phyloP scores from a whole-genome alignment of 2,329 filamentous ascomycete species.

The Chaetomiaceae sp. region DNA sequence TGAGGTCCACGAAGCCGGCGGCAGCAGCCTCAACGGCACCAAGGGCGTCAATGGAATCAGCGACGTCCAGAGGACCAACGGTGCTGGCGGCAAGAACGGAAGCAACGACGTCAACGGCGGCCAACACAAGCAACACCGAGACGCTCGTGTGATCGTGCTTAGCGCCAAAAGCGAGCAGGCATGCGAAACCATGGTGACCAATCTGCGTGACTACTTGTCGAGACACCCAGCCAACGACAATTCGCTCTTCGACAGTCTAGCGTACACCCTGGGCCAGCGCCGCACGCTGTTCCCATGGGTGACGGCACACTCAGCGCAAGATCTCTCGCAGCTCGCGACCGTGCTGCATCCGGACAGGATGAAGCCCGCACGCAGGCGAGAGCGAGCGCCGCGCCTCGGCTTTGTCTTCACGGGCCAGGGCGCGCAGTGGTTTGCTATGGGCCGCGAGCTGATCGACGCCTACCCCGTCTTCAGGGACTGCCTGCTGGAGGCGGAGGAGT shows the following conservation, averaged over 20 bases:
- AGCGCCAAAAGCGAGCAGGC: constrained; percentile 22
- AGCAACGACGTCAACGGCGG: constrained; percentile 3
- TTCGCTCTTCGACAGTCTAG: constrained; percentile 25
- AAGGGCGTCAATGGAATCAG: not conserved
- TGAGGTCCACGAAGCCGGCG: too few relatives aligned
- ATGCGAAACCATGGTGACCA: constrained; percentile 22
- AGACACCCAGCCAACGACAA: constrained; percentile 24
- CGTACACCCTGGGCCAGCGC: constrained; percentile 28
- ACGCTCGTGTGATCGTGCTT: constrained; percentile 18
- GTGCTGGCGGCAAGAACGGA: constrained; percentile 10
- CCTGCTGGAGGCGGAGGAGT: constrained; percentile 15
- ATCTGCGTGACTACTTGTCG: constrained; percentile 24
- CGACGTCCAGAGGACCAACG: too few relatives aligned
- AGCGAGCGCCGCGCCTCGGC: constrained; percentile 11
- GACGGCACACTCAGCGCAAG: constrained; percentile 9
- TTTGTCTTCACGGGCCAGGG: constrained; percentile 29
- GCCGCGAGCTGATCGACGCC: constrained; percentile 2
- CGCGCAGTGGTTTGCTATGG: constrained; percentile 14
- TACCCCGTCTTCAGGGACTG: constrained; percentile 17
- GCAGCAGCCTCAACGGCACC: too few relatives aligned
- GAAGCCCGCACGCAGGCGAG: constrained; percentile 22
- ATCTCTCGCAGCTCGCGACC: not conserved
- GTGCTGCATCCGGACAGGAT: not conserved
- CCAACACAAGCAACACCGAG: constrained; percentile 1
- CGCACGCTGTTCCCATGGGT: constrained; percentile 25